Evolutionary conservation across 2,329 filamentous ascomycete species (phyloP), one percentile per base, ranked within the genome.

Genomic region (Byssochlamys sp.): DNA sequence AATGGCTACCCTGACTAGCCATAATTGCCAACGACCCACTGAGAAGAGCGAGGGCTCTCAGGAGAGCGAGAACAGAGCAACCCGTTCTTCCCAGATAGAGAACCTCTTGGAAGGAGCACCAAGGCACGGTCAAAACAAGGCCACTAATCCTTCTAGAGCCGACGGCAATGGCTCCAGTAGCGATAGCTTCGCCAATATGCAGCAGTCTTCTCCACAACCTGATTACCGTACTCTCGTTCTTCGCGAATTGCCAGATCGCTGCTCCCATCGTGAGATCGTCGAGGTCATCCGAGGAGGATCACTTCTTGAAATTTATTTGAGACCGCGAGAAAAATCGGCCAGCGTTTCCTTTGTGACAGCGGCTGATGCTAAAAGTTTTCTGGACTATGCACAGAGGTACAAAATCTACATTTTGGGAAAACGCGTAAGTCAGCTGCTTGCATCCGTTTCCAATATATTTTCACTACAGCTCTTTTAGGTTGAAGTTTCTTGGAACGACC

Each of bases 291-390:
- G 86, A 58, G 89, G 90, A 26, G 90, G 89, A 1, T 78, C 82
- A 61, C 65, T 95, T 10, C 71, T 91, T 10, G 87, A 90, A 61
- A 75, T 92, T 48, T 86, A 81, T 63, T 63, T 91, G 53, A 82
- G 84, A 31, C 67, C 64, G 7, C 72, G 80, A 49, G 84, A 90
- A 55, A 81, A 81, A 31, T 76, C 75, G 51, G 87, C 84, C 3
- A 81, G 79, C 49, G 78, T 94, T 1, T 89, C 89, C 0, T 94
- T 94, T 67, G 76, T 89, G 5, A 78, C 84, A 54, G 81, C 81
- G 33, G 75, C 78, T 24, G 80, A 84, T 58, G 86, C 86, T n/a
- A 72, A 75, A 28, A 79, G 81, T 0, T 94, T 90, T 67, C 78
- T 86, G 53, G 77, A 82, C 0, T 79, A 89, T 70, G 79, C 81